These are phyloP conservation scores for Beauveria caledonica DNA, from an alignment of 2,329 filamentous ascomycete species.

Conservation along the genomic window DNA sequence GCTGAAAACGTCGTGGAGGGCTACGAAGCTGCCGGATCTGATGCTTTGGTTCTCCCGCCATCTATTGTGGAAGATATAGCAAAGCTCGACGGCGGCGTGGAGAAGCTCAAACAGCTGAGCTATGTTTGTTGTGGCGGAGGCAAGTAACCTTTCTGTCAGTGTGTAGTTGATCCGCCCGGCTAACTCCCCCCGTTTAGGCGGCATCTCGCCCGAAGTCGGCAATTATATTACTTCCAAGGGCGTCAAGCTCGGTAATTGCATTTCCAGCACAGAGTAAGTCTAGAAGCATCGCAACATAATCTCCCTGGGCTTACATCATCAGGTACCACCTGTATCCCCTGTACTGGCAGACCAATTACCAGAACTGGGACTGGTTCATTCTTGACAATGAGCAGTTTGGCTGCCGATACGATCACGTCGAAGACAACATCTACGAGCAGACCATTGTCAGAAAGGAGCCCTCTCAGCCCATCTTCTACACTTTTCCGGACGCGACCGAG, in stretches of 20 bases:
- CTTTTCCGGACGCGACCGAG: conserved; percentile 27
- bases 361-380: conserved; percentile 34
- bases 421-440: conserved; percentile 29
- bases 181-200: conserved; percentile 19
- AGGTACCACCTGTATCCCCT: conserved; percentile 27
- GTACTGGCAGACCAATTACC: conserved; percentile 23
- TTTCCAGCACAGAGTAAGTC: conserved; percentile 34
- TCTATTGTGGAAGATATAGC: conserved; percentile 12
- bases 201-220: conserved; percentile 28
- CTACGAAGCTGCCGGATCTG: background rate
- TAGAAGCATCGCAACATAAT: background rate
- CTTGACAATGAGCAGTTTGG: conserved; percentile 30
- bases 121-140: conserved; percentile 8
- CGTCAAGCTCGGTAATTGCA: conserved; percentile 26
- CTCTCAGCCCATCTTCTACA: conserved; percentile 27
- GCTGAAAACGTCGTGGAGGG: background rate
- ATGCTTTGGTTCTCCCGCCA: background rate
- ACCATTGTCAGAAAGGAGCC: conserved; percentile 30
- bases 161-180: background rate
- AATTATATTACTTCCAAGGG: conserved; percentile 28
- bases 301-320: background rate
- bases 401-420: conserved; percentile 29
- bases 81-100: background rate
- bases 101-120: background rate
- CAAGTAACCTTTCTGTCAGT: background rate